Conservation (phyloP, 169 alveolate species). For the Plasmodium yoelii region DNA sequence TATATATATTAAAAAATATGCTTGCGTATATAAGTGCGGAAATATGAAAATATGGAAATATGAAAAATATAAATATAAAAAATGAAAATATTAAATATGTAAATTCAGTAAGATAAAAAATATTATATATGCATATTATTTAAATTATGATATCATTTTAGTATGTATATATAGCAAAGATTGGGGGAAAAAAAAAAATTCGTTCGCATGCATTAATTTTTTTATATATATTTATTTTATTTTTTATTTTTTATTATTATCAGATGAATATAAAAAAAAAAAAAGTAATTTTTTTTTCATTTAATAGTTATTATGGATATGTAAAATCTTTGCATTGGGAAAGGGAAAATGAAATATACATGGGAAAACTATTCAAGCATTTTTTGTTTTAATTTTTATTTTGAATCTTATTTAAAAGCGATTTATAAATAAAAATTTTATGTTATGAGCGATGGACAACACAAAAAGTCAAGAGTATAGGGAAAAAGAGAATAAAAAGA, state of each 20-base stretch:
- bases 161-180: slow-evolving; percentile 10
- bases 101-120: too few species aligned
- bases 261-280: neutral
- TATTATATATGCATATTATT: neutral
- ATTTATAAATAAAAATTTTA: too few species aligned
- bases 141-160: neutral
- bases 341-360: too few species aligned
- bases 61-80: slow-evolving; percentile 7
- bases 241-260: neutral
- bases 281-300: neutral
- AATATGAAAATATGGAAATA: slow-evolving; percentile 14
- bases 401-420: neutral
- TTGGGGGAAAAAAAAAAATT: slow-evolving; percentile 27
- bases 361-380: too few species aligned
- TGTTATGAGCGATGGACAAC: neutral
- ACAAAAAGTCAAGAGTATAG: neutral
- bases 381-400: neutral
- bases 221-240: slow-evolving; percentile 1
- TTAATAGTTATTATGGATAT: neutral
- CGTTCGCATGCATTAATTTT: slow-evolving; percentile 71
- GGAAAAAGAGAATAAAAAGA: neutral
- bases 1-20: slow-evolving; percentile 2
- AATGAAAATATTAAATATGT: neutral
- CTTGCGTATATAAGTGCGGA: slow-evolving; percentile 10
- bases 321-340: too few species aligned